Base-by-base conservation (phyloP, 2,329 filamentous ascomycete species). In the Thielaviopsis populi region DNA sequence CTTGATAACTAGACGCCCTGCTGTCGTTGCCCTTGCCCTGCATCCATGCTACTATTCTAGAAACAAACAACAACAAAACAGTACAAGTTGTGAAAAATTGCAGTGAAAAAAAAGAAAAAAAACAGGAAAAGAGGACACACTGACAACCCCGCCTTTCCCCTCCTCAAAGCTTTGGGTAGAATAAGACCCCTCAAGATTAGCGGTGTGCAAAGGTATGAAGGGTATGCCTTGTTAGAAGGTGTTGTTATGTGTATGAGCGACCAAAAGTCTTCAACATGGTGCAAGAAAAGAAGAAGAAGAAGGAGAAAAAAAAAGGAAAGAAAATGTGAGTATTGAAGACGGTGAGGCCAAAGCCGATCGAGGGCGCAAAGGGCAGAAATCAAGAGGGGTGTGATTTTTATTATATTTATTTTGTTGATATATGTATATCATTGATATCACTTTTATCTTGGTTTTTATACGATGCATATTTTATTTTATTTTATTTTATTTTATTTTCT, bases 181-280 rank as follows among this genome's bases (percentile, higher is more conserved):
- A 54, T 33, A 54, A 33, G 24, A 33, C 11, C n/a, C 13, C 13
- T 54, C 27, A 30, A 54, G 50, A 54, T 30, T 15, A 30, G 50
- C 50, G 50, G 50, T 54, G 50, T 54, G 27, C 50, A 43, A n/a
- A 5, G 17, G 17, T 43, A 43, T 54, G 22, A 54, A 54, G 50
- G 50, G n/a, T 54, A 54, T 33, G 50, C 50, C 50, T 54, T 27
- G 50, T 54, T 54, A 19, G 13, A 50, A 50, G 46, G 13, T 24
- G 19, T 50, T 50, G 19, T 46, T 24, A 50, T 10, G 46, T 48
- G 22, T 19, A 13, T 54, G 15, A 7, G 17, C 27, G 50, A n/a
- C 50, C 50, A 54, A 54, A 54, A 54, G 50, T 54, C 50, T 54
- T 54, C 27, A 54, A 54, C 50, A 54, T n/a, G 24, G 13, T 43